These are phyloP conservation scores for Limnomonas spitsbergensis DNA, from an alignment of 139 green algal species.

Conservation along the genomic window DNA sequence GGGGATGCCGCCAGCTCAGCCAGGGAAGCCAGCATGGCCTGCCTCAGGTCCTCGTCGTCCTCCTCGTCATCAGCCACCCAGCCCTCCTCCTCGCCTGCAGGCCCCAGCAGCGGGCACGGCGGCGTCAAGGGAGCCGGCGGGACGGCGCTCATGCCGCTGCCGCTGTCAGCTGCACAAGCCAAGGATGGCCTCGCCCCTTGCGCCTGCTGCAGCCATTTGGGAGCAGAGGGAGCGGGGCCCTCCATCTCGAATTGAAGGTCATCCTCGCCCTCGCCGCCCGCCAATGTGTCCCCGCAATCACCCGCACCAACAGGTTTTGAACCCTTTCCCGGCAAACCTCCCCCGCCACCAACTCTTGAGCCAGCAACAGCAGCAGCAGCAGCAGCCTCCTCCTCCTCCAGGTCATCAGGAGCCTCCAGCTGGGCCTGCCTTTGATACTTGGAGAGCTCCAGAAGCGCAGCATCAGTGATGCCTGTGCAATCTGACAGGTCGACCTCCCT, in stretches of 20 bases:
- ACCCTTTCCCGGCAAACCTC: no score
- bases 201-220: no score
- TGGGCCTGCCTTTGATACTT: conserved; percentile 27
- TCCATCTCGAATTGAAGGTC: conserved; percentile 9
- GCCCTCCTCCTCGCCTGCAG: not conserved
- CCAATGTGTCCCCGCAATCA: not conserved
- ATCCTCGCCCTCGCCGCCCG: not conserved
- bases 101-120: not conserved
- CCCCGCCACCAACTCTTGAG: not conserved
- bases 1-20: not conserved
- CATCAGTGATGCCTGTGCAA: conserved; percentile 40
- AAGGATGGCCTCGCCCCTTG: no score
- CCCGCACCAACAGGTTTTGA: no score
- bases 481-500: conserved; percentile 46
- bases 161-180: not conserved
- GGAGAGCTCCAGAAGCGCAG: conserved; percentile 26
- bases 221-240: no score
- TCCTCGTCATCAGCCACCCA: conserved; percentile 1
- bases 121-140: not conserved
- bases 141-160: not conserved
- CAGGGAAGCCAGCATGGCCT: conserved; percentile 20
- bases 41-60: conserved; percentile 24
- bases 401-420: not conserved
- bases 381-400: not conserved
- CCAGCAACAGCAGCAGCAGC: not conserved